phyloP scores from a whole-genome alignment of 73 alveolate species.

The Effrenium voratum region DNA sequence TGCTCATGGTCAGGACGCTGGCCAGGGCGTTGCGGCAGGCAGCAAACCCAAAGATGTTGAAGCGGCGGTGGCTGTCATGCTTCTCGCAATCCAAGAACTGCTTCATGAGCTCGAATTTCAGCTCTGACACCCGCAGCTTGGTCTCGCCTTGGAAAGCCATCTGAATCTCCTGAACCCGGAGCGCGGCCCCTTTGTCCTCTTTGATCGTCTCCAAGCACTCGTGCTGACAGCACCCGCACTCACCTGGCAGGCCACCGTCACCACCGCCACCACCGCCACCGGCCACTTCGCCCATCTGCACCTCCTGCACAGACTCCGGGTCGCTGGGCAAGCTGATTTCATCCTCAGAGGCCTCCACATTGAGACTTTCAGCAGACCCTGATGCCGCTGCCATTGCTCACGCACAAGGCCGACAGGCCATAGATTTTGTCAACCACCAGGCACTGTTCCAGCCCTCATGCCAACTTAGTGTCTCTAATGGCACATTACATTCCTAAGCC shows the following conservation, averaged over 20 bases:
- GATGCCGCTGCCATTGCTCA: no score
- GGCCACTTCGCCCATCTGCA: no score
- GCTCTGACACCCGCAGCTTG: neutral
- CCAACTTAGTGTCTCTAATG: no score
- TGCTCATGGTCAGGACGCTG: neutral
- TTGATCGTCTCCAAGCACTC: neutral
- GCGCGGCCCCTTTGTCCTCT: neutral
- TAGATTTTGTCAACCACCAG: no score
- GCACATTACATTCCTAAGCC: no score
- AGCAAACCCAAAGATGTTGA: neutral
- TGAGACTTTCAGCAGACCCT: no score
- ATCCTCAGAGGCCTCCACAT: no score
- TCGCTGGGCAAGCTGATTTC: no score
- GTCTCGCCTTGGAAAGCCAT: neutral
- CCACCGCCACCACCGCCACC: no score
- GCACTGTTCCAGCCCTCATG: no score
- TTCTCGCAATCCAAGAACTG: neutral
- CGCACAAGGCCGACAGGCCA: no score
- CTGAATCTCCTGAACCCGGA: neutral
- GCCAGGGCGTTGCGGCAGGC: neutral
- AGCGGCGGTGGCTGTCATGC: neutral
- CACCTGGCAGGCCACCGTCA: conserved; percentile 22
- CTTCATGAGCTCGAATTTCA: neutral
- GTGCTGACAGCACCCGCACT: neutral
- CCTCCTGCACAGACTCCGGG: no score